Base-by-base conservation (phyloP, 2,329 filamentous ascomycete genomes). In the Colletotrichum orchidophilum region DNA sequence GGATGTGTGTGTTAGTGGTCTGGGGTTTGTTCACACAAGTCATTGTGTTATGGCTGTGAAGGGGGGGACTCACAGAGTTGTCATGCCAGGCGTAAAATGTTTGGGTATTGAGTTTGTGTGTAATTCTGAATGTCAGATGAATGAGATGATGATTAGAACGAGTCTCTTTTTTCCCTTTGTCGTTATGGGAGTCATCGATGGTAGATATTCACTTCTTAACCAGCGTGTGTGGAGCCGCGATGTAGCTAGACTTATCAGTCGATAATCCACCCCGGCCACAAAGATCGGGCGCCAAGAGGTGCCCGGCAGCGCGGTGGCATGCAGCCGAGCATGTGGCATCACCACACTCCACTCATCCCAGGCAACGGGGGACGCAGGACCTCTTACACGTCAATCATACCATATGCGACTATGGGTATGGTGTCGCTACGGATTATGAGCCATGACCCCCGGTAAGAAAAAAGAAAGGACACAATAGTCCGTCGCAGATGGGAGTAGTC, bases 261-360 rank as follows among this genome's bases (percentile, higher is more conserved):
- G 35, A 60, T 35, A 46, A 33, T 12, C 42, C 27, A 31, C 42
- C 39, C 42, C 13, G 58, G 12, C 18, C 5, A 29, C 58, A 29
- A 27, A 54, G 26, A 27, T 54, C 52, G 42, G n/a, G n/a, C 58
- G 58, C 58, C 58, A 31, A 61, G 58, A 50, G 11, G 12, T 21
- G 27, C 27, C 58, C 42, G 58, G 58, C 58, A 61, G 55, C n/a
- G 26, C 27, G 58, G 58, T 46, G 49, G 55, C 27, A 49, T 29
- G 58, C 58, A 61, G 58, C 58, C 33, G 58, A 46, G 27, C 58
- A 50, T 61, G 58, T 61, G 58, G 58, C 42, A 39, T 61, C 58
- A 50, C 58, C n/a, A n/a, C n/a, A n/a, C n/a, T n/a, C n/a, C n/a
- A 49, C 39, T 33, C 58, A 50, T 33, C n/a, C 58, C 35, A 39